Percentiles rank a stretch among this genome's conserved stretches.
These are phyloP conservation scores for Amphibolis antarctica DNA, from an alignment of 106 monocot species.

Conservation along the genomic window DNA sequence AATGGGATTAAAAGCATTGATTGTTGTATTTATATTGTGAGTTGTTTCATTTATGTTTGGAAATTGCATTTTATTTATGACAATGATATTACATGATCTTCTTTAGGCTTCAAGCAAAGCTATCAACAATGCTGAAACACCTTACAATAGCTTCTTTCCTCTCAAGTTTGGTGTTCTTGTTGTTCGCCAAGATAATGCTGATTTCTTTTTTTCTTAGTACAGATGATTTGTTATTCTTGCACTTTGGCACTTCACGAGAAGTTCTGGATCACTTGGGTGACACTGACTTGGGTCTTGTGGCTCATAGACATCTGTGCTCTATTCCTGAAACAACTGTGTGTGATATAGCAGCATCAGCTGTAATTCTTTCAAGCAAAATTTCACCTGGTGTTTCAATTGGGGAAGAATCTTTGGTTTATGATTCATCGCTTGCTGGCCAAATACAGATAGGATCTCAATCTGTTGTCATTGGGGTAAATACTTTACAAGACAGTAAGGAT, in stretches of 20 bases:
- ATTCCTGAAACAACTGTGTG: constrained; percentile 76
- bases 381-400: constrained; percentile 76
- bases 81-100: too few relatives aligned
- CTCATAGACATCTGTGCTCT: constrained; percentile 70
- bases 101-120: too few relatives aligned
- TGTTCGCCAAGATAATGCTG: background rate
- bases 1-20: too few relatives aligned
- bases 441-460: constrained; percentile 81
- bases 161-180: background rate
- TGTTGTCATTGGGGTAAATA: constrained; percentile 78
- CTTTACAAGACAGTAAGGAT: constrained; percentile 12
- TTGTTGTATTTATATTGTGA: too few relatives aligned
- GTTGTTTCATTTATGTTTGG: too few relatives aligned
- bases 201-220: constrained; percentile 12
- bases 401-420: constrained; percentile 85
- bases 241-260: constrained; percentile 93
- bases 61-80: too few relatives aligned
- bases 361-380: constrained; percentile 86
- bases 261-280: constrained; percentile 81
- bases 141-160: too few relatives aligned
- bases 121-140: too few relatives aligned
- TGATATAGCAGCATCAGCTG: constrained; percentile 83
- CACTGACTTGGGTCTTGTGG: constrained; percentile 50
- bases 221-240: constrained; percentile 80
- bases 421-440: constrained; percentile 74